Base-by-base conservation (phyloP, 2,329 filamentous ascomycete genomes). In the Claviceps sp. region DNA sequence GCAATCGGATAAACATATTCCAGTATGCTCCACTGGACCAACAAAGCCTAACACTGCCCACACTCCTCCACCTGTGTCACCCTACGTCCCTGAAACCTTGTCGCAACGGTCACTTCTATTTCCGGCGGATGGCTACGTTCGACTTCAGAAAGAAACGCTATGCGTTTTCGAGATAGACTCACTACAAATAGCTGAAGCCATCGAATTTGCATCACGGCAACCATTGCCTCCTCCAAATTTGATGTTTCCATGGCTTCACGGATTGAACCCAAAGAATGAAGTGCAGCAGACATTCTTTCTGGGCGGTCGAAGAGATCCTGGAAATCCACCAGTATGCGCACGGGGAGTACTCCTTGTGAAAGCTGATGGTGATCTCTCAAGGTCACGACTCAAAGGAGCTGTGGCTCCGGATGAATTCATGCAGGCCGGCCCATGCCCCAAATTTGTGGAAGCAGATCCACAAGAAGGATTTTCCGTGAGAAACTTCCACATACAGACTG, bases 191-290 rank as follows among this genome's bases (percentile, higher is more conserved):
- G 80, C 81, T 11, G 74, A 81, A 46, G 88, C 91, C 1, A 64
- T 97, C 37, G 82, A 94, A 57, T 80, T 90, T 61, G 72, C 82
- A 54, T 79, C 91, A 3, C 78, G 82, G 2, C 88, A 95, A 62
- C 85, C 89, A 1, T 74, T 97, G 24, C 91, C 93, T 6, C 82
- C 91, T 52, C 82, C 93, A 0, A 79, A 84, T n/a, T 76, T 82
- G 55, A 87, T 97, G 55, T 98, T 97, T 62, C 93, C 93, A 2
- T 98, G 93, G 93, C 75, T 96, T 24, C 93, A 98, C 69, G 93
- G 93, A 24, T 72, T 97, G 42, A 90, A 97, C 62, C 84, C 87
- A 0, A 81, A 85, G 55, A 98, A 98, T 63, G 82, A 88, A 55
- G 78, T 95, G 51, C 93, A 98, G 63, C 78, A 93, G 55, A 80